These are phyloP conservation scores for Ustilago tritici DNA, from an alignment of 1,284 basidiomycete genomes.

Conservation along the genomic window DNA sequence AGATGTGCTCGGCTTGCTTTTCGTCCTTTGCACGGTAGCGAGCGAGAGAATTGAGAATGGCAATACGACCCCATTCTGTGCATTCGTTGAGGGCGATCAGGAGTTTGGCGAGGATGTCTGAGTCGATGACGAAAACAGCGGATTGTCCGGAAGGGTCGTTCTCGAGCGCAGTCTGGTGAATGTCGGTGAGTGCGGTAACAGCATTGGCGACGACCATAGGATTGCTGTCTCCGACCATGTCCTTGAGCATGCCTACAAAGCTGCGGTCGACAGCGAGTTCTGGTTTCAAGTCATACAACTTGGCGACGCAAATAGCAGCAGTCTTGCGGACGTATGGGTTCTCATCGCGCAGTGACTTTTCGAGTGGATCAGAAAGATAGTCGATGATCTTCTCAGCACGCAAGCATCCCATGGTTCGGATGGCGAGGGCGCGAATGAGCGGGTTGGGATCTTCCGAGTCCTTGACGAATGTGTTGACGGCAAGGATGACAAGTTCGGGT, in stretches of 20 bases:
- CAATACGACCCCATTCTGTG: slow-evolving; percentile 97
- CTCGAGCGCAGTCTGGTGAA: slow-evolving; percentile 75
- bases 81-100: slow-evolving; percentile 97
- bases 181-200: slow-evolving; percentile 91
- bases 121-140: slow-evolving; percentile 85
- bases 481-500: slow-evolving; percentile 95
- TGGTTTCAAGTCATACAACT: slow-evolving; percentile 95
- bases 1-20: slow-evolving; percentile 97
- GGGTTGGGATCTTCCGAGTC: slow-evolving; percentile 96
- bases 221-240: slow-evolving; percentile 92
- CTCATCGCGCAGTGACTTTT: slow-evolving; percentile 90
- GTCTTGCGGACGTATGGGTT: slow-evolving; percentile 91
- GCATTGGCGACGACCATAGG: slow-evolving; percentile 99
- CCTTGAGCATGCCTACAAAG: slow-evolving; percentile 85
- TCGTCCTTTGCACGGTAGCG: slow-evolving; percentile 82
- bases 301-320: slow-evolving; percentile 92
- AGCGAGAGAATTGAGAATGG: slow-evolving; percentile 86
- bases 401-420: slow-evolving; percentile 96
- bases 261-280: slow-evolving; percentile 94
- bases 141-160: slow-evolving; percentile 50
- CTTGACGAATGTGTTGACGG: slow-evolving; percentile 96
- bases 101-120: slow-evolving; percentile 84
- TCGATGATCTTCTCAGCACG: slow-evolving; percentile 99
- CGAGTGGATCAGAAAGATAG: slow-evolving; percentile 92
- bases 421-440: slow-evolving; percentile 92